A percentile compares a stretch with the other conserved stretches of the same genome.
These are phyloP conservation scores for Pseudomonodictys pantanalensis DNA, from an alignment of 495 filamentous ascomycete species.

Conservation along the genomic window DNA sequence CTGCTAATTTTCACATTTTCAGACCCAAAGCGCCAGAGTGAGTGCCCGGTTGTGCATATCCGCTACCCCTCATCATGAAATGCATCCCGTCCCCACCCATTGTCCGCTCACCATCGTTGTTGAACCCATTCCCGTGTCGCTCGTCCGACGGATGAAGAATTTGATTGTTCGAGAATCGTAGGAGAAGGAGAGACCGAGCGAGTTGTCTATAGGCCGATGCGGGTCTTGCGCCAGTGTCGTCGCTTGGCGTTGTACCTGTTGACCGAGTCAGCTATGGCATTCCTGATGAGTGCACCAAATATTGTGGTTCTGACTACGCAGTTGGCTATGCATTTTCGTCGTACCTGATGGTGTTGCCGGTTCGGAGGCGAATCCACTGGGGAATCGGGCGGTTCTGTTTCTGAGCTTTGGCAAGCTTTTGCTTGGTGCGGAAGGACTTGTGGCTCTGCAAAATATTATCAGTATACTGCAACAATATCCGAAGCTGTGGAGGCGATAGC, in stretches of 20 bases:
- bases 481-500: background rate
- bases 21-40: constrained; percentile 29
- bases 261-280: background rate
- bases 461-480: background rate
- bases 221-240: constrained; percentile 99
- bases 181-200: constrained; percentile 23
- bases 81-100: background rate
- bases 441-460: constrained; percentile 62
- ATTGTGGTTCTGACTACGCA: no score
- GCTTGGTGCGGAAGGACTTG: constrained; percentile 99
- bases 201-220: constrained; percentile 84
- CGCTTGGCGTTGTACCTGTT: constrained; percentile 98
- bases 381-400: constrained; percentile 99
- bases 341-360: constrained; percentile 97
- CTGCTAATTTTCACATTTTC: constrained; percentile 17
- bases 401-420: constrained; percentile 99
- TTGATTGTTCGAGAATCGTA: constrained; percentile 27
- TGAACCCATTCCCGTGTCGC: constrained; percentile 27
- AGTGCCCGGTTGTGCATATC: background rate
- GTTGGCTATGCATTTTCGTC: constrained; percentile 39
- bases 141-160: constrained; percentile 10
- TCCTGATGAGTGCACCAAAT: background rate
- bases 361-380: constrained; percentile 98
- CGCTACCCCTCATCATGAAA: constrained; percentile 1
- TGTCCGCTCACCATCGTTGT: constrained; percentile 4